These are phyloP conservation scores for Brachypodium distachyon DNA, from an alignment of 202 grass and related monocot genomes.

Conservation along the genomic window DNA sequence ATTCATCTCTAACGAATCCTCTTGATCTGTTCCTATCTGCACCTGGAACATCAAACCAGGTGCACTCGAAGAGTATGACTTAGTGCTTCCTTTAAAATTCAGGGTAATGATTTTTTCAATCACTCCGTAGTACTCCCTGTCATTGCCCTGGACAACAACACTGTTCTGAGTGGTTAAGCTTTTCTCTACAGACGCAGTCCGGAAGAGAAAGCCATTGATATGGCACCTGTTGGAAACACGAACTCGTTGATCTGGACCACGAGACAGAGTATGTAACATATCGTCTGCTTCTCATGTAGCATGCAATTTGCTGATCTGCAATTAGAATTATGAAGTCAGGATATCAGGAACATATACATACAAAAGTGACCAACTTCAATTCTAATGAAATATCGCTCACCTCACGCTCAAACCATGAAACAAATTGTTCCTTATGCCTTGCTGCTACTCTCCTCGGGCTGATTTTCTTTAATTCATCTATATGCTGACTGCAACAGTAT, in stretches of 20 bases:
- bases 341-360: too few species aligned
- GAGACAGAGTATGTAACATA: background rate
- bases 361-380: too few species aligned
- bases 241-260: background rate
- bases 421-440: too few species aligned
- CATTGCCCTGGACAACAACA: too few species aligned
- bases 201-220: too few species aligned
- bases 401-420: background rate
- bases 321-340: too few species aligned
- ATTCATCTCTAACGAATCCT: background rate
- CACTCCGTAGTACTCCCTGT: too few species aligned
- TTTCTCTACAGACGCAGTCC: too few species aligned
- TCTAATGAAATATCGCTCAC: background rate
- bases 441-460: background rate
- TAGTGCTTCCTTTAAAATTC: background rate
- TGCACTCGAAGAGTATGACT: background rate
- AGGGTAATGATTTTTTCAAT: background rate
- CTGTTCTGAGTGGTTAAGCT: too few species aligned
- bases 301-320: too few species aligned
- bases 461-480: background rate
- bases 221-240: too few species aligned
- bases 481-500: background rate
- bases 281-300: too few species aligned
- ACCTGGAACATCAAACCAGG: background rate
- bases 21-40: background rate